These are phyloP conservation scores for Chrysoporthe cubensis DNA, from an alignment of 2,329 filamentous ascomycete species.

Conservation along the genomic window DNA sequence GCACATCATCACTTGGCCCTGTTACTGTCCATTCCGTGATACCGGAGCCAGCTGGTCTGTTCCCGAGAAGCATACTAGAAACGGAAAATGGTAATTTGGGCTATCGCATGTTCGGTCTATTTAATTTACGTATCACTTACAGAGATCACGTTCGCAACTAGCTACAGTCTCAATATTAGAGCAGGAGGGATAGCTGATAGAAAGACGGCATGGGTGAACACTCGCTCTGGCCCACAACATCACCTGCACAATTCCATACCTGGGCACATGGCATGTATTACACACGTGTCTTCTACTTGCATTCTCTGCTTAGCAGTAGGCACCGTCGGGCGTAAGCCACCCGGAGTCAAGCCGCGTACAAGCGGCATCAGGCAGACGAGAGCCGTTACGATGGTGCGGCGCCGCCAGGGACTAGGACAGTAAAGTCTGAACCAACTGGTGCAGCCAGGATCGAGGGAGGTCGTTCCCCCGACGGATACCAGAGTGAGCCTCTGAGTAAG, in stretches of 20 bases:
- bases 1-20: not conserved
- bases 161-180: not conserved
- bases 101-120: not conserved
- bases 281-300: not conserved
- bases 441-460: too few species aligned
- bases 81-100: not conserved
- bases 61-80: not conserved
- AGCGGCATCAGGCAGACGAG: too few species aligned
- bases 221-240: not conserved
- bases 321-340: not conserved
- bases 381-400: too few species aligned
- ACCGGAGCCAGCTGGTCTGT: not conserved
- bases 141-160: not conserved
- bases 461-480: too few species aligned
- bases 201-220: too few species aligned
- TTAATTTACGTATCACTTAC: not conserved
- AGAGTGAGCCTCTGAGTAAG: too few species aligned
- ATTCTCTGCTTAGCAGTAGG: not conserved
- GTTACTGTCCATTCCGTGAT: not conserved
- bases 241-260: not conserved
- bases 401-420: too few species aligned
- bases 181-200: not conserved
- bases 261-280: not conserved
- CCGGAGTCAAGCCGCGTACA: not conserved
- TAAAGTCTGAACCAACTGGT: too few species aligned